phyloP scores from a whole-genome alignment of 192 early-diverging fungal genomes.

The Borealophlyctis nickersoniae region DNA sequence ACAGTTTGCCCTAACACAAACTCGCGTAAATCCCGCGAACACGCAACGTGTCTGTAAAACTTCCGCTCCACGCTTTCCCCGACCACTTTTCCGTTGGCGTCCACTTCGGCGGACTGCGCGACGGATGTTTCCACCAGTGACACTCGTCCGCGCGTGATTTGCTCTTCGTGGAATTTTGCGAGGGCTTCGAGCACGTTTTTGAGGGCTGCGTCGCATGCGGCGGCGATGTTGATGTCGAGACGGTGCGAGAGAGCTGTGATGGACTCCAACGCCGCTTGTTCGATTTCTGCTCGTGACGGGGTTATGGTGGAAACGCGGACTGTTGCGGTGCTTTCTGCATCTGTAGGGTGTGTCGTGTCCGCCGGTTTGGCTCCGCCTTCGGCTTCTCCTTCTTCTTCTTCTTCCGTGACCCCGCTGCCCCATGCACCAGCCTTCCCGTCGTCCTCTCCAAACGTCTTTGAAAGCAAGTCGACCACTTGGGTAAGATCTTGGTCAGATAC shows the following conservation, averaged over 20 bases:
- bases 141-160: slow-evolving; percentile 18
- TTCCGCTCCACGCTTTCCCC: slow-evolving; percentile 5
- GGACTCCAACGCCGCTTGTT: slow-evolving; percentile 16
- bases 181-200: slow-evolving; percentile 20
- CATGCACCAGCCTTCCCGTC: too few species aligned
- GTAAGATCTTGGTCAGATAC: too few species aligned
- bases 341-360: too few species aligned
- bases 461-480: too few species aligned
- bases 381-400: too few species aligned
- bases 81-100: not conserved
- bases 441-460: too few species aligned
- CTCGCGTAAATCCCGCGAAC: slow-evolving; percentile 12
- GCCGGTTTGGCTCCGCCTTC: too few species aligned
- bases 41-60: slow-evolving; percentile 24
- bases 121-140: slow-evolving; percentile 26
- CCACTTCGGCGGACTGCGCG: not conserved
- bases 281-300: slow-evolving; percentile 19
- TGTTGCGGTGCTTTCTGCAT: not conserved
- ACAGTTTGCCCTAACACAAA: not conserved
- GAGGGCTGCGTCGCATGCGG: slow-evolving; percentile 19
- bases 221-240: slow-evolving; percentile 22
- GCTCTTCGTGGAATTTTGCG: slow-evolving; percentile 30
- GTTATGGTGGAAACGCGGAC: too few species aligned
- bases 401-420: too few species aligned
- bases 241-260: slow-evolving; percentile 10